Conservation (phyloP, 148 eudicot species). For the Drosera capensis region DNA sequence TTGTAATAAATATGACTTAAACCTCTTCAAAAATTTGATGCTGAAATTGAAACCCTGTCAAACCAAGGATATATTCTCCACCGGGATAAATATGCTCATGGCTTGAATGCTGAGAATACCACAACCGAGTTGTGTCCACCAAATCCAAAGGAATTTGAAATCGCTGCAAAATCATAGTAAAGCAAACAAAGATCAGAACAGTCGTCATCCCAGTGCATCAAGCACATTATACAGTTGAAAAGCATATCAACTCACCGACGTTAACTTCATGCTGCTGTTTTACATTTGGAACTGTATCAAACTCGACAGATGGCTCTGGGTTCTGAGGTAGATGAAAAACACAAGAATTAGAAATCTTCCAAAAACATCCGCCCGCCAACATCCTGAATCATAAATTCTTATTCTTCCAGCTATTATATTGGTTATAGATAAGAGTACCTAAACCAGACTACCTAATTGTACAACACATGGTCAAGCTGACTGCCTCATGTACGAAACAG, state of each 20-base stretch:
- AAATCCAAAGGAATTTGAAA: slow-evolving; percentile 95
- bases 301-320: slow-evolving; percentile 82
- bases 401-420: background rate
- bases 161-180: slow-evolving; percentile 38
- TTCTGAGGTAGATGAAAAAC: slow-evolving; percentile 30
- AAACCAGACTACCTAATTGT: too few species aligned
- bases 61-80: background rate
- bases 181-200: slow-evolving; percentile 1
- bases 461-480: background rate
- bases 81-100: slow-evolving; percentile 16
- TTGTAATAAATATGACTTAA: too few species aligned
- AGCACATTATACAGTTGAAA: background rate
- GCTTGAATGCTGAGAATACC: slow-evolving; percentile 81
- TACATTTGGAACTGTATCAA: slow-evolving; percentile 67
- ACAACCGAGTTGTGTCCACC: slow-evolving; percentile 99
- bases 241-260: slow-evolving; percentile 47
- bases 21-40: background rate
- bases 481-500: background rate
- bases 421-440: too few species aligned
- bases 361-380: too few species aligned
- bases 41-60: background rate
- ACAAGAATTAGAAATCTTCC: too few species aligned
- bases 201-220: too few species aligned
- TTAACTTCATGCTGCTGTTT: slow-evolving; percentile 87
- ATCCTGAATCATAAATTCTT: too few species aligned